Percentiles rank a stretch among this genome's conserved stretches.
These are phyloP conservation scores for Sordariomycetes sp. DNA, from an alignment of 2,329 filamentous ascomycete genomes.

Conservation along the genomic window DNA sequence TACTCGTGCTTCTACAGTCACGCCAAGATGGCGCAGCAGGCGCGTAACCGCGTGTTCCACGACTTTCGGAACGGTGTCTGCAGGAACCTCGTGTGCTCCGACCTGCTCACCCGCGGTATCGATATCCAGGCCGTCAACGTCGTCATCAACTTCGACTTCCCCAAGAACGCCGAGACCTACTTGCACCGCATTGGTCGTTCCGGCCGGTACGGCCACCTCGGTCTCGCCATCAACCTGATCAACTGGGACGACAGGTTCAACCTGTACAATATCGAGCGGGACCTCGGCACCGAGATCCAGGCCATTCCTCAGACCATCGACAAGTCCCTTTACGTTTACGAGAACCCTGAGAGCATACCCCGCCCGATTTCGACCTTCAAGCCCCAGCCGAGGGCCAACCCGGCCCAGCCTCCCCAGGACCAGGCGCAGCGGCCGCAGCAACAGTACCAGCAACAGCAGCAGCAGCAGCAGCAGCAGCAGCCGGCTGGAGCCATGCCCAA, in stretches of 20 bases:
- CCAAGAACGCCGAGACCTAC: constrained; percentile 98
- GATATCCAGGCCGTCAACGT: constrained; percentile 99
- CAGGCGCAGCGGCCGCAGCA: constrained; percentile 13
- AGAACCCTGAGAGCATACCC: constrained; percentile 88
- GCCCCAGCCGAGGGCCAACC: constrained; percentile 2
- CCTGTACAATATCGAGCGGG: constrained; percentile 95
- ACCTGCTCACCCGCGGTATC: constrained; percentile 94
- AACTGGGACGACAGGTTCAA: constrained; percentile 99
- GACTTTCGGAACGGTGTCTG: constrained; percentile 97
- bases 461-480: constrained; percentile 6
- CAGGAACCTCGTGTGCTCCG: constrained; percentile 95
- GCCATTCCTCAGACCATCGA: constrained; percentile 92
- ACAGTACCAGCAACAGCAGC: constrained; percentile 6
- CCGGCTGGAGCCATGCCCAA: constrained; percentile 15
- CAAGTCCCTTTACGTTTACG: constrained; percentile 97
- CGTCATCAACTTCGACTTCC: constrained; percentile 99
- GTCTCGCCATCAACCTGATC: constrained; percentile 96
- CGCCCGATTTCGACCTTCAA: constrained; percentile 51
- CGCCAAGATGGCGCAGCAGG: constrained; percentile 92
- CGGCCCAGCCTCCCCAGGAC: constrained; percentile 8
- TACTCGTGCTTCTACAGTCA: constrained; percentile 99
- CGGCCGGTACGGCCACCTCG: constrained; percentile 90
- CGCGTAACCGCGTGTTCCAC: constrained; percentile 96
- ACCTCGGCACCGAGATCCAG: constrained; percentile 92
- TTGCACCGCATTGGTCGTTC: constrained; percentile 97